These are phyloP conservation scores for Akanthomyces muscarius DNA, from an alignment of 2,329 filamentous ascomycete species.

Conservation along the genomic window DNA sequence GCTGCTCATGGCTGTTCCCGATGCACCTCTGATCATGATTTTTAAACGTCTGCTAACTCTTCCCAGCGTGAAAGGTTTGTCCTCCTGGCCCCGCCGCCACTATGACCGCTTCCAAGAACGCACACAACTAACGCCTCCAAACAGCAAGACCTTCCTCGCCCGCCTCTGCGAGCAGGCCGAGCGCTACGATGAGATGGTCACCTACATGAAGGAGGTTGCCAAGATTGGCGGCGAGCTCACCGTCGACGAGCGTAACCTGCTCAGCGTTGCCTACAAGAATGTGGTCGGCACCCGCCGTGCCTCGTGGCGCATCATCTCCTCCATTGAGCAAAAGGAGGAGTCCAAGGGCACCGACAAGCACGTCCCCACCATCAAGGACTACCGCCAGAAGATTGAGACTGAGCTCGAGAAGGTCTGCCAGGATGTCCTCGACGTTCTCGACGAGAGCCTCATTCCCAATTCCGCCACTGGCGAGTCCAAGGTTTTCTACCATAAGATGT, in stretches of 20 bases:
- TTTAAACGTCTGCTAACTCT: constrained; percentile 2
- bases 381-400: constrained; percentile 96
- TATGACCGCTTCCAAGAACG: constrained; percentile 19
- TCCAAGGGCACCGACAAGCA: constrained; percentile 97
- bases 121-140: constrained; percentile 26
- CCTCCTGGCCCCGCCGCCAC: constrained; percentile 22
- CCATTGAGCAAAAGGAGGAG: constrained; percentile 99
- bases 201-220: constrained; percentile 99
- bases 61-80: constrained; percentile 65
- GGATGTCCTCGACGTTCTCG: constrained; percentile 93
- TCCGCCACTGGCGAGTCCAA: constrained; percentile 97
- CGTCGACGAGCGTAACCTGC: constrained; percentile 97
- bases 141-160: constrained; percentile 99
- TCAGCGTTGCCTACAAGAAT: constrained; percentile 99
- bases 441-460: constrained; percentile 90
- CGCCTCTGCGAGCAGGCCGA: constrained; percentile 99
- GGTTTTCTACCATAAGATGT: constrained; percentile 99
- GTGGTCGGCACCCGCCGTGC: constrained; percentile 97
- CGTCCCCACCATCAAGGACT: constrained; percentile 88
- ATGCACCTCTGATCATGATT: background rate
- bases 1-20: background rate
- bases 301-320: constrained; percentile 99
- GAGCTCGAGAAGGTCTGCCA: constrained; percentile 98
- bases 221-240: constrained; percentile 77
- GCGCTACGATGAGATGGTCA: constrained; percentile 99